Evolutionary conservation across 1,139 yeast species (phyloP).

Genomic region (Geotrichum histeridarum): DNA sequence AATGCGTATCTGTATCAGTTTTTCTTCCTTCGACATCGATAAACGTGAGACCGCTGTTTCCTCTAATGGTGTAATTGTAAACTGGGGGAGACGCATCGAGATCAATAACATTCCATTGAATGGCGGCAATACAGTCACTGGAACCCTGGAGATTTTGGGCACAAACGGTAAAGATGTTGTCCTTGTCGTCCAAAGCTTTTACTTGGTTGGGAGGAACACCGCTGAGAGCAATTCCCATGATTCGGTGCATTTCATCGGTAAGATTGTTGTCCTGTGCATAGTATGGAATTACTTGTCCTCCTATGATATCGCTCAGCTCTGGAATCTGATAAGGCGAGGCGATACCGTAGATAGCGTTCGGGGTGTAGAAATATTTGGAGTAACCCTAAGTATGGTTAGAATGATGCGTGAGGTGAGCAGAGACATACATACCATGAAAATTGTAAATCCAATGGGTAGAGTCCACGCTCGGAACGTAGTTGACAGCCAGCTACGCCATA

Average conservation of each 20-base stretch:
- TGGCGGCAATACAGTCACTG: constrained; percentile 36
- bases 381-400: constrained; percentile 25
- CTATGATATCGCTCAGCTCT: constrained; percentile 27
- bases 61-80: constrained; percentile 38
- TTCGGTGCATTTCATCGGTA: constrained; percentile 30
- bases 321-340: constrained; percentile 30
- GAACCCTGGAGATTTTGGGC: constrained; percentile 35
- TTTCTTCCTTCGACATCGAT: constrained; percentile 29
- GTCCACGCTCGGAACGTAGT: constrained; percentile 33
- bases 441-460: constrained; percentile 33
- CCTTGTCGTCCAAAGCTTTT: constrained; percentile 24
- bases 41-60: constrained; percentile 33
- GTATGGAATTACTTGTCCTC: constrained; percentile 30
- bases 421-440: constrained; percentile 32
- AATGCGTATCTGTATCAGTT: constrained; percentile 31
- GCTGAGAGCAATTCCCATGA: constrained; percentile 31
- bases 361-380: constrained; percentile 33
- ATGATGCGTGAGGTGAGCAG: constrained; percentile 10
- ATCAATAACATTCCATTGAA: constrained; percentile 35
- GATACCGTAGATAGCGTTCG: constrained; percentile 35
- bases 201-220: constrained; percentile 33
- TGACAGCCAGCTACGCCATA: constrained; percentile 33
- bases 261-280: constrained; percentile 26
- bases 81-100: constrained; percentile 19
- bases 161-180: constrained; percentile 31